These are phyloP conservation scores for Colletotrichum eleusines DNA, from an alignment of 2,329 filamentous ascomycete genomes.

Conservation along the genomic window DNA sequence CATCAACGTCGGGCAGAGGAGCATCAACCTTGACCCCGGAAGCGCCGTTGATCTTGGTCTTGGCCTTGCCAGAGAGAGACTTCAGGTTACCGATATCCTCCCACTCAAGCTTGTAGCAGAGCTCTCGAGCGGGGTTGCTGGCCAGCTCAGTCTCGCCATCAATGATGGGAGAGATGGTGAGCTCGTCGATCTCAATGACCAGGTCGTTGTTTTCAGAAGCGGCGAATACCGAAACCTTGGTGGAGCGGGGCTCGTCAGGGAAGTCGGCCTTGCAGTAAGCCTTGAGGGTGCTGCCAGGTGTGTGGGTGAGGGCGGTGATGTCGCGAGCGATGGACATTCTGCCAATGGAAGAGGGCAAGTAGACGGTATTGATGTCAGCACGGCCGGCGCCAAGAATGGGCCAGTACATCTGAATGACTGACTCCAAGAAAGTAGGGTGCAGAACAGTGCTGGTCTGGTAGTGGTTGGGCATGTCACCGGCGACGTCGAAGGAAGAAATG, in stretches of 20 bases:
- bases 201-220: slow-evolving; percentile 40
- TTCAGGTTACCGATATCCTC: slow-evolving; percentile 40
- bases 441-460: slow-evolving; percentile 43
- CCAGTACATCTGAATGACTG: slow-evolving; percentile 47
- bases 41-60: slow-evolving; percentile 32
- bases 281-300: slow-evolving; percentile 48
- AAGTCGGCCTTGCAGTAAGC: slow-evolving; percentile 43
- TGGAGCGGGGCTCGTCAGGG: slow-evolving; percentile 38
- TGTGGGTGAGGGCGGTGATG: slow-evolving; percentile 50
- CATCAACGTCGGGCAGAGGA: slow-evolving; percentile 35
- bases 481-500: slow-evolving; percentile 35
- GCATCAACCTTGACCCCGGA: slow-evolving; percentile 36
- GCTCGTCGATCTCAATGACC: slow-evolving; percentile 45
- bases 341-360: slow-evolving; percentile 51
- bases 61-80: slow-evolving; percentile 32
- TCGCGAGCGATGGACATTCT: slow-evolving; percentile 46
- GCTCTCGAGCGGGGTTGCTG: slow-evolving; percentile 41
- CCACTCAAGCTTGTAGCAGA: slow-evolving; percentile 46
- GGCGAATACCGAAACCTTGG: slow-evolving; percentile 43
- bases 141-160: slow-evolving; percentile 40
- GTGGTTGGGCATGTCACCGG: slow-evolving; percentile 44
- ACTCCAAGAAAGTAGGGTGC: slow-evolving; percentile 44
- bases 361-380: slow-evolving; percentile 48
- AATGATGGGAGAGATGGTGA: slow-evolving; percentile 44
- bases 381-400: slow-evolving; percentile 49